Percentiles rank a stretch among this genome's conserved stretches.
Evolutionary conservation across 2,329 filamentous ascomycete genomes (phyloP).

Genomic region (Hirsutella thompsonii): DNA sequence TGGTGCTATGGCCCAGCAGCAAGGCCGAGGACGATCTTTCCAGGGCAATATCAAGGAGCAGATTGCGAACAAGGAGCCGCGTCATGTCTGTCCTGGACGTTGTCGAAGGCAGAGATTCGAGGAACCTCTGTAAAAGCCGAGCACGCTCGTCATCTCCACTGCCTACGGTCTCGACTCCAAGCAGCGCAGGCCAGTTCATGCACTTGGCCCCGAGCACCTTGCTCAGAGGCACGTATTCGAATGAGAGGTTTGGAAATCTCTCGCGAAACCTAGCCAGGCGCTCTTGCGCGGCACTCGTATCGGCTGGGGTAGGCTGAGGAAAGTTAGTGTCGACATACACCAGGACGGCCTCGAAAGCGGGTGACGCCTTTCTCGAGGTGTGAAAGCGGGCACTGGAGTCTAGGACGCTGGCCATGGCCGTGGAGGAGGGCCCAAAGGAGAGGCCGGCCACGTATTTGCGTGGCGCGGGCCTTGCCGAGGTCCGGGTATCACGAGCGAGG

Average conservation of each 20-base stretch:
- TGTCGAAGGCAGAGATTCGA: conserved; percentile 53
- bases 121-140: conserved; percentile 36
- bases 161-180: conserved; percentile 5
- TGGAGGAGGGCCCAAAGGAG: conserved; percentile 73
- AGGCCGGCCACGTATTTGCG: conserved; percentile 58
- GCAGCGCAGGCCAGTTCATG: conserved; percentile 41
- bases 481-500: conserved; percentile 34
- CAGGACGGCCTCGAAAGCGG: conserved; percentile 55
- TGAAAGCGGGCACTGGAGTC: conserved; percentile 56
- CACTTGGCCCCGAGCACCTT: conserved; percentile 38
- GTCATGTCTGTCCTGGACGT: conserved; percentile 67
- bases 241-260: conserved; percentile 53
- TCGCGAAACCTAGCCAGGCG: conserved; percentile 40
- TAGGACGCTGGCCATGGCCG: conserved; percentile 63
- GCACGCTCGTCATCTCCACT: conserved; percentile 14
- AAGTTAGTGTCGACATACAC: conserved; percentile 39
- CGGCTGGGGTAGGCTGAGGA: conserved; percentile 5
- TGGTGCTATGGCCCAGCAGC: conserved; percentile 77
- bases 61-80: conserved; percentile 55
- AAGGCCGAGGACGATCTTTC: conserved; percentile 52
- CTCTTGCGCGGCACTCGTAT: conserved; percentile 20
- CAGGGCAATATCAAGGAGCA: conserved; percentile 55
- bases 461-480: conserved; percentile 18
- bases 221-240: conserved; percentile 51
- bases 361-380: conserved; percentile 46